A percentile compares a stretch with the other conserved stretches of the same genome.
Evolutionary conservation across 2,329 filamentous ascomycete genomes (phyloP).

Genomic region (Talaromyces albobiverticillius): DNA sequence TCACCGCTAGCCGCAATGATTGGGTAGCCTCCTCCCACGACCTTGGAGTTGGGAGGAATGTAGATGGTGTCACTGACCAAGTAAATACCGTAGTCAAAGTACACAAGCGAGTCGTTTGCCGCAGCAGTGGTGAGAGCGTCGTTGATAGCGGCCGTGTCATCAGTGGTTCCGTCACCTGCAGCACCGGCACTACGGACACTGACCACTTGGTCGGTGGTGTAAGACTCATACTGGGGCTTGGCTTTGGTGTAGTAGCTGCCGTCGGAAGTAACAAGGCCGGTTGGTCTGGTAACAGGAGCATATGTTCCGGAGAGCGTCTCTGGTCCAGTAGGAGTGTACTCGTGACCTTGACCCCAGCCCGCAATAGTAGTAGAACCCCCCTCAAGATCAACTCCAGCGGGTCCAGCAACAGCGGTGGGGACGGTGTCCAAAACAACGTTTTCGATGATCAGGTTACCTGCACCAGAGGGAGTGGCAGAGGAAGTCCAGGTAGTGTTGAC

Average conservation of each 20-base stretch:
- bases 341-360: conserved; percentile 45
- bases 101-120: conserved; percentile 50
- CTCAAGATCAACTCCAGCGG: conserved; percentile 31
- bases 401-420: conserved; percentile 40
- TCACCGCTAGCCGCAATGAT: conserved; percentile 56
- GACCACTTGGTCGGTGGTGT: conserved; percentile 37
- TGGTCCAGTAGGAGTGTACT: conserved; percentile 45
- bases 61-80: conserved; percentile 46
- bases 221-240: conserved; percentile 54
- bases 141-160: conserved; percentile 90
- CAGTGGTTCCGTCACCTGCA: conserved; percentile 62
- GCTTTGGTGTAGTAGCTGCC: conserved; percentile 44
- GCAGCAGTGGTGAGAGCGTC: conserved; percentile 59
- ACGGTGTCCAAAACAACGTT: conserved; percentile 55
- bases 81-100: conserved; percentile 57
- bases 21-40: conserved; percentile 57
- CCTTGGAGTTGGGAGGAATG: conserved; percentile 48
- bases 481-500: conserved; percentile 47
- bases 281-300: conserved; percentile 42
- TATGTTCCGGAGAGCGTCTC: conserved; percentile 44
- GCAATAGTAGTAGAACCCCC: conserved; percentile 34
- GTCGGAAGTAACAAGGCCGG: conserved; percentile 41
- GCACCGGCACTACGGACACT: conserved; percentile 44
- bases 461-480: conserved; percentile 40
- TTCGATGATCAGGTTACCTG: conserved; percentile 53